These are phyloP conservation scores for Pelargonium cotyledonis DNA, from an alignment of 441 rosid species.

Conservation along the genomic window DNA sequence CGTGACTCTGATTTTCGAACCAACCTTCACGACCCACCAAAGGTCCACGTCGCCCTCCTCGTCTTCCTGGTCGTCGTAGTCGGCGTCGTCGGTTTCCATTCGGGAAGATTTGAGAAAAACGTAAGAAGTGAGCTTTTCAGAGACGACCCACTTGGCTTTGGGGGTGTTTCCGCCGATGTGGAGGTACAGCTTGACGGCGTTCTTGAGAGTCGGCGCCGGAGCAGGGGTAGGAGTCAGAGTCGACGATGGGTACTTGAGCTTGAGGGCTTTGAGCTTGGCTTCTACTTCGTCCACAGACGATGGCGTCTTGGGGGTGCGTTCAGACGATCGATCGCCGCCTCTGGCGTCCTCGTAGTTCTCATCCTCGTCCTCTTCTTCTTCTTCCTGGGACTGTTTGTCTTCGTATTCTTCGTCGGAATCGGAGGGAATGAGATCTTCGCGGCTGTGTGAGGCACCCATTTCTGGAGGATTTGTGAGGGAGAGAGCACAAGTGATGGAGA, in stretches of 20 bases:
- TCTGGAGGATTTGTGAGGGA: not conserved
- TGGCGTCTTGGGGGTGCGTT: slow-evolving; percentile 39
- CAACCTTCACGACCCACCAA: slow-evolving; percentile 74
- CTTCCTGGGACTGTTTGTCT: slow-evolving; percentile 20
- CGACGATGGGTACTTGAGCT: slow-evolving; percentile 65
- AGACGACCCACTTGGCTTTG: slow-evolving; percentile 84
- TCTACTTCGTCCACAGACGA: slow-evolving; percentile 72
- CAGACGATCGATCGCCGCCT: slow-evolving; percentile 29
- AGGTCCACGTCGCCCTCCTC: slow-evolving; percentile 34
- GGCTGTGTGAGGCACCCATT: slow-evolving; percentile 83
- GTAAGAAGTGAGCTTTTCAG: slow-evolving; percentile 61
- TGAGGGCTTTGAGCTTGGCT: slow-evolving; percentile 59
- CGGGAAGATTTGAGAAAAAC: slow-evolving; percentile 50
- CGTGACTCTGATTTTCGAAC: slow-evolving; percentile 54
- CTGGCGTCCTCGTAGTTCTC: slow-evolving; percentile 47
- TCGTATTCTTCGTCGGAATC: slow-evolving; percentile 57
- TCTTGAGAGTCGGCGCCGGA: slow-evolving; percentile 34
- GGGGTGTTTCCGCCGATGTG: slow-evolving; percentile 80
- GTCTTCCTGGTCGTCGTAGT: slow-evolving; percentile 45
- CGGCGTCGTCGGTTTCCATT: slow-evolving; percentile 18
- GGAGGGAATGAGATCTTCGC: slow-evolving; percentile 61
- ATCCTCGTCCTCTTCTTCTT: slow-evolving; percentile 32
- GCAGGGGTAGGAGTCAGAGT: slow-evolving; percentile 4
- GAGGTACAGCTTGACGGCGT: slow-evolving; percentile 66
- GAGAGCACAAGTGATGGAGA: not conserved